phyloP scores from a whole-genome alignment of 2,329 filamentous ascomycete species.

The Fusarium sp. region DNA sequence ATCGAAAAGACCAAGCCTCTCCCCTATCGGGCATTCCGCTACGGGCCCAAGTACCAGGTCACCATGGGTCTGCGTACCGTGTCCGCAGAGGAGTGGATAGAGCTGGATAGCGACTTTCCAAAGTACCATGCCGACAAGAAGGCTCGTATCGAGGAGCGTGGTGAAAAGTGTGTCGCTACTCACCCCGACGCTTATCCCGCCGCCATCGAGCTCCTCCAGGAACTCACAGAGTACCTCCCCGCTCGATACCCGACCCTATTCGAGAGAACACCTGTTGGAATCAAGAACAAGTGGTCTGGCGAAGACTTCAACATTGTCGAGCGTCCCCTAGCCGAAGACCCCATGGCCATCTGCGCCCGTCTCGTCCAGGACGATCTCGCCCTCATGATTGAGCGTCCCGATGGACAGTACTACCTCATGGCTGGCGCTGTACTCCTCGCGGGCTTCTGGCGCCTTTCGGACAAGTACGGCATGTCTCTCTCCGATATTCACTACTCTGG shows the following conservation, averaged over 20 bases:
- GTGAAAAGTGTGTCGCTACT: constrained; percentile 74
- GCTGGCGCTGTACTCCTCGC: constrained; percentile 81
- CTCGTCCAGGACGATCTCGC: constrained; percentile 86
- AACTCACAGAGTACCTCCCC: constrained; percentile 77
- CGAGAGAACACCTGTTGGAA: constrained; percentile 69
- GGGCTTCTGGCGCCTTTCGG: constrained; percentile 85
- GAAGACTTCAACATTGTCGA: constrained; percentile 77
- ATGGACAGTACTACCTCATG: constrained; percentile 85
- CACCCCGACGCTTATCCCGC: constrained; percentile 77
- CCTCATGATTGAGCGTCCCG: constrained; percentile 81
- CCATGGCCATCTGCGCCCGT: constrained; percentile 79
- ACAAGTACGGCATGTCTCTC: constrained; percentile 84
- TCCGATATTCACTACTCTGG: constrained; percentile 84
- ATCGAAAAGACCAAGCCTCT: constrained; percentile 76
- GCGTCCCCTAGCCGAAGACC: constrained; percentile 77
- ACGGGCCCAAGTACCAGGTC: constrained; percentile 80
- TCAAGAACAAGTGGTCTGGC: constrained; percentile 77
- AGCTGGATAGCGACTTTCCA: constrained; percentile 83
- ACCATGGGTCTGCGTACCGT: constrained; percentile 82
- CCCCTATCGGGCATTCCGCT: constrained; percentile 82
- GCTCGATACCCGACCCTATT: constrained; percentile 81
- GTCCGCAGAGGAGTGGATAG: constrained; percentile 81
- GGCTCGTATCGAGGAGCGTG: constrained; percentile 74
- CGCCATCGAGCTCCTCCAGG: constrained; percentile 81
- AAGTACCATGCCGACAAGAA: constrained; percentile 80